These are phyloP conservation scores for Trametes maxima DNA, from an alignment of 768 basidiomycete genomes.

Conservation along the genomic window DNA sequence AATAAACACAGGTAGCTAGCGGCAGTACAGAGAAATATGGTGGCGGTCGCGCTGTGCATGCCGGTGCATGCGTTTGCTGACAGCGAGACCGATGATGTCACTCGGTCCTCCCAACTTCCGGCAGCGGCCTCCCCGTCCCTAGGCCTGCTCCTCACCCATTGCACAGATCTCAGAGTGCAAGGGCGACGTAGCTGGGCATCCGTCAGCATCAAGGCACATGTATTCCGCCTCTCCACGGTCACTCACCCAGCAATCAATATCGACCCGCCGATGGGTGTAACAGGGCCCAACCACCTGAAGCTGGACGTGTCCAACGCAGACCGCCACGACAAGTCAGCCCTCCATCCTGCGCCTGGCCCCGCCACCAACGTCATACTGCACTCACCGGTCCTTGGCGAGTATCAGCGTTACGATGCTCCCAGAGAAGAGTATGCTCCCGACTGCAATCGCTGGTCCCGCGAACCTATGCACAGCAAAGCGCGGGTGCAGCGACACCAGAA, in stretches of 20 bases:
- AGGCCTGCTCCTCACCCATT: background rate
- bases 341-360: background rate
- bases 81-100: conserved; percentile 12
- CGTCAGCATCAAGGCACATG: conserved; percentile 3
- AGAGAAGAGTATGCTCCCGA: conserved; percentile 62
- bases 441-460: conserved; percentile 66
- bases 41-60: no score
- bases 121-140: background rate
- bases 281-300: conserved; percentile 57
- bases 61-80: background rate
- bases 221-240: background rate
- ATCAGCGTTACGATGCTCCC: conserved; percentile 61
- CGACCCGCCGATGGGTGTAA: conserved; percentile 67
- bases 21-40: no score
- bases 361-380: conserved; percentile 5
- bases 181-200: conserved; percentile 49
- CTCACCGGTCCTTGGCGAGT: conserved; percentile 48
- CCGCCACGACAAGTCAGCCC: background rate
- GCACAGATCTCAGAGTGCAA: conserved; percentile 44
- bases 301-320: conserved; percentile 27
- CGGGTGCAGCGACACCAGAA: conserved; percentile 64
- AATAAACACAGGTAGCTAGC: no score
- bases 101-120: background rate
- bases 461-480: conserved; percentile 61
- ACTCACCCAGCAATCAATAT: conserved; percentile 71